phyloP scores from a whole-genome alignment of 495 filamentous ascomycete genomes.

The Amniculicola lignicola region DNA sequence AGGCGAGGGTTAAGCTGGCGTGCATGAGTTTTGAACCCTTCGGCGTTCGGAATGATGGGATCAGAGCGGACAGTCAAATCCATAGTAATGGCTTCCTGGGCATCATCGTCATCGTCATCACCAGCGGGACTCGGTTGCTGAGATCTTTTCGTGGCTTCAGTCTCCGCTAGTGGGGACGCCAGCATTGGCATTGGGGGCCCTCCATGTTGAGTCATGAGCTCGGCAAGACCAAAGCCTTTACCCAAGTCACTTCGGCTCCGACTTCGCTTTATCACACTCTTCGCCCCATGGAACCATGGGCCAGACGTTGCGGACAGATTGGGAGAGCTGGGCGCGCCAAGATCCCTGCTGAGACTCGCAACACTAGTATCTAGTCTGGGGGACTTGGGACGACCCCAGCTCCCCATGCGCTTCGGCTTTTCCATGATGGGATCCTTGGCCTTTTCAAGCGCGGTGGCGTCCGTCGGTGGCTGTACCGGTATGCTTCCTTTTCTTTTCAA shows the following conservation, averaged over 20 bases:
- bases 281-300: slow-evolving; percentile 43
- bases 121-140: slow-evolving; percentile 48
- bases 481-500: slow-evolving; percentile 36
- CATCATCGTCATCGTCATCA: slow-evolving; percentile 54
- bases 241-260: slow-evolving; percentile 76
- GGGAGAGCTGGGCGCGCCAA: slow-evolving; percentile 37
- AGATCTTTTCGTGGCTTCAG: slow-evolving; percentile 27
- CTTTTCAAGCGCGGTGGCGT: slow-evolving; percentile 14
- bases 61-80: slow-evolving; percentile 47
- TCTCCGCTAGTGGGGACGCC: slow-evolving; percentile 42
- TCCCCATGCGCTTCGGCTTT: slow-evolving; percentile 35
- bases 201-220: slow-evolving; percentile 51
- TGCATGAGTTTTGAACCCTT: slow-evolving; percentile 76
- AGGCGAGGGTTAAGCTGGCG: slow-evolving; percentile 66
- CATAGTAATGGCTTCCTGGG: slow-evolving; percentile 39
- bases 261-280: slow-evolving; percentile 55
- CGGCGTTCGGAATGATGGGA: slow-evolving; percentile 62
- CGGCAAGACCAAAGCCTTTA: slow-evolving; percentile 37
- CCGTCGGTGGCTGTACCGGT: slow-evolving; percentile 15
- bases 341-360: slow-evolving; percentile 13
- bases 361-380: slow-evolving; percentile 37
- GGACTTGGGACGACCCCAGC: slow-evolving; percentile 35
- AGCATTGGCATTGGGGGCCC: slow-evolving; percentile 58
- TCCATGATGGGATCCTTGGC: slow-evolving; percentile 18
- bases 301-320: slow-evolving; percentile 50